Percentiles rank a stretch among this genome's conserved stretches.
Evolutionary conservation across 371 early-diverging fungal species (phyloP).

Genomic region (Mucor indicus): DNA sequence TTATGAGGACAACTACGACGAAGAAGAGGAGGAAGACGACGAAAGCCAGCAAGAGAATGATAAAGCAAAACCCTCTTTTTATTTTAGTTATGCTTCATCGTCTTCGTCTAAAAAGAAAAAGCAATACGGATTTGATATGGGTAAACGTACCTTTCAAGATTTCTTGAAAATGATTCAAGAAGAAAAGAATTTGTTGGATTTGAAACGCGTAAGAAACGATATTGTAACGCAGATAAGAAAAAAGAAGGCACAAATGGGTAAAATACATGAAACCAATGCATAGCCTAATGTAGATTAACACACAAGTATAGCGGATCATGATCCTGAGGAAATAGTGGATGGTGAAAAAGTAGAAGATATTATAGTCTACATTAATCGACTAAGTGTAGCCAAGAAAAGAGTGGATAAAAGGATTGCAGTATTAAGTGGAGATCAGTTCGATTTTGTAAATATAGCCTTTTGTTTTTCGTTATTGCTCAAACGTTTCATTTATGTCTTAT

Average conservation of each 20-base stretch:
- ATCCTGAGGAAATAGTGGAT: conserved; percentile 72
- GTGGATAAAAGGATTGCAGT: conserved; percentile 72
- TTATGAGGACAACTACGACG: background rate
- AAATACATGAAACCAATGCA: background rate
- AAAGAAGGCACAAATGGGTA: conserved; percentile 58
- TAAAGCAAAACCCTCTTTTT: background rate
- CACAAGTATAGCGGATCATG: conserved; percentile 48
- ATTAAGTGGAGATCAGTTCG: conserved; percentile 54
- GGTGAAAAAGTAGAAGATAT: conserved; percentile 80
- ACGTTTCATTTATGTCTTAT: too few relatives aligned
- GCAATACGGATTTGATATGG: conserved; percentile 12
- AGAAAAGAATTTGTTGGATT: conserved; percentile 64
- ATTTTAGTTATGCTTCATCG: background rate
- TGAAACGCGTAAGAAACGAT: conserved; percentile 66
- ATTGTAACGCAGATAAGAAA: conserved; percentile 75
- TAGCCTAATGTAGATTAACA: background rate
- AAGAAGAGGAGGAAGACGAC: background rate
- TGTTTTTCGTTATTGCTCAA: too few relatives aligned
- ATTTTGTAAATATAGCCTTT: conserved; percentile 25
- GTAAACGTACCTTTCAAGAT: conserved; percentile 62
- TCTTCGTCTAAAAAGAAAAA: conserved; percentile 1
- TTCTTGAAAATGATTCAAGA: conserved; percentile 72
- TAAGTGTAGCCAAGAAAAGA: conserved; percentile 68
- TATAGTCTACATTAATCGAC: conserved; percentile 66
- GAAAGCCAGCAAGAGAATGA: background rate